Evolutionary conservation across 148 eudicot species (phyloP).

Genomic region (Simmondsia chinensis): DNA sequence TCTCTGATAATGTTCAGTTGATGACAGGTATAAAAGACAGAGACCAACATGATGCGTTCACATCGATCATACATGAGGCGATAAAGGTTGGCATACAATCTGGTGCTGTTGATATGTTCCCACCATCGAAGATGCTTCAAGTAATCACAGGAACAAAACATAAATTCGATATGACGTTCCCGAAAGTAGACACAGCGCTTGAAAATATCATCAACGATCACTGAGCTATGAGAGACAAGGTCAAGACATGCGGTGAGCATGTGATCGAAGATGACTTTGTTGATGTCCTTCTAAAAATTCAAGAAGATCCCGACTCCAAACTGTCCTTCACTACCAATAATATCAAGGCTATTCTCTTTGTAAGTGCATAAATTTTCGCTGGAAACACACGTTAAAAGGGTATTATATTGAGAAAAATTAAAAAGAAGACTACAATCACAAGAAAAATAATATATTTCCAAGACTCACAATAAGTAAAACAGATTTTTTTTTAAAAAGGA

Average conservation of each 20-base stretch:
- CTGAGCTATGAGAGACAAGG: not conserved
- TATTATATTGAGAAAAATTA: too few relatives aligned
- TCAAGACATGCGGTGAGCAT: not conserved
- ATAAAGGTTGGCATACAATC: conserved; percentile 13
- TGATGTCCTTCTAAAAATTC: conserved; percentile 18
- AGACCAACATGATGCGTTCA: conserved; percentile 11
- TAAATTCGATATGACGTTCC: conserved; percentile 3
- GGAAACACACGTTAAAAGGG: too few relatives aligned
- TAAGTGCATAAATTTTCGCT: too few relatives aligned
- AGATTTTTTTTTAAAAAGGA: too few relatives aligned
- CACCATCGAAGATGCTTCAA: conserved; percentile 13
- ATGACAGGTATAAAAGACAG: conserved; percentile 14
- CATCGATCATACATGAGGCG: conserved; percentile 4
- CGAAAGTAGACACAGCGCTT: conserved; percentile 8
- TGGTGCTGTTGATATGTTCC: conserved; percentile 22
- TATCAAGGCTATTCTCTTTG: conserved; percentile 21
- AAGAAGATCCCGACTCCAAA: conserved; percentile 2
- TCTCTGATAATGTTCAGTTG: conserved; percentile 4
- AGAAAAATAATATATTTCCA: too few relatives aligned
- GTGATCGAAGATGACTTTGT: conserved; percentile 10
- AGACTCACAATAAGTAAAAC: too few relatives aligned
- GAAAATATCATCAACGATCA: conserved; percentile 24
- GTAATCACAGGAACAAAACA: conserved; percentile 9
- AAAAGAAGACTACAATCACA: too few relatives aligned
- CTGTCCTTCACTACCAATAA: conserved; percentile 14